Evolutionary conservation across 2,329 filamentous ascomycete species (phyloP), one percentile per base, ranked within the genome.

Genomic region (Exophiala alcalophila): DNA sequence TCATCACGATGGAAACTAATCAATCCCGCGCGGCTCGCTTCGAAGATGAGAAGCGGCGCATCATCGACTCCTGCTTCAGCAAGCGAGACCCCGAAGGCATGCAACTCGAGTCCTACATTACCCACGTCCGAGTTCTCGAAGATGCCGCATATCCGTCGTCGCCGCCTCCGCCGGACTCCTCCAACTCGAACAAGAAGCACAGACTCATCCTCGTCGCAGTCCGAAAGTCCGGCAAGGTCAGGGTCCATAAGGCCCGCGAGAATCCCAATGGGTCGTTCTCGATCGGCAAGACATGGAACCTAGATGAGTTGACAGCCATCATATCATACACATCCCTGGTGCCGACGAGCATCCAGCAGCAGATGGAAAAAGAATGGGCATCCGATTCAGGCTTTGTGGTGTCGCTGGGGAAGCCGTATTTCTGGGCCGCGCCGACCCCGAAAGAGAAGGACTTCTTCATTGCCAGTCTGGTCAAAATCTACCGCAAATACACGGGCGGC

Each of bases 381-480:
- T 83, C 84, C 38, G 83, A 83, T 44, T 80, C 81, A 30, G 92
- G 92, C 11, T 97, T 98, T 61, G 73, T 84, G 18, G 87, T 97
- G 36, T 92, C 83, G 1, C 78, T 98, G 19, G 84, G 85, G 18
- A 98, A 98, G 65, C 86, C 89, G 0, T 98, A 98, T 67, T 98
- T 92, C 65, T 98, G 92, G 92, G 81, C 94, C 65, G 89, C 92
- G 23, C 83, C 88, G 53, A 92, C 87, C 1, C 78, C 86, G 39
- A 96, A 96, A 69, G 92, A 98, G 68, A 97, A 96, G 73, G 91
- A 95, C 62, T 97, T 97, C 68, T 98, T 98, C 66, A 92, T 98
- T 59, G 89, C 86, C 23, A 96, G 90, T 65, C 69, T 97, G 56
- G 81, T 97, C 60, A 98, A 97, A 66, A 96, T 98, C 54, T 98